Evolutionary conservation across 2,329 filamentous ascomycete genomes (phyloP).

Genomic region (Aciculosporium take): DNA sequence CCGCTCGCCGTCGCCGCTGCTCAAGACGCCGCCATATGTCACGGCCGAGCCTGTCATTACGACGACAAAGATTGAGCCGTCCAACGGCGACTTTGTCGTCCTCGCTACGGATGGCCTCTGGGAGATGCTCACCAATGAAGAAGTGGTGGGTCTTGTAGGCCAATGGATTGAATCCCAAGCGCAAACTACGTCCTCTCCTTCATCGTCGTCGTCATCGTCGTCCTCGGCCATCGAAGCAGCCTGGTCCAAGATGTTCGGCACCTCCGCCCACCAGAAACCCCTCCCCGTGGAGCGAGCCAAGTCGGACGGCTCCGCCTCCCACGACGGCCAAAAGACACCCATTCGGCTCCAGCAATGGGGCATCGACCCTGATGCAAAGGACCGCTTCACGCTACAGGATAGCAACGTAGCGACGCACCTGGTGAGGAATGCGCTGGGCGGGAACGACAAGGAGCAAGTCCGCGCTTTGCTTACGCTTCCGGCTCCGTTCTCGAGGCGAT

Average conservation of each 20-base stretch:
- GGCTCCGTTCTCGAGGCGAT: conserved; percentile 79
- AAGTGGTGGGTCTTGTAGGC: conserved; percentile 89
- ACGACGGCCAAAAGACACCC: conserved; percentile 66
- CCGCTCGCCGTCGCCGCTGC: conserved; percentile 56
- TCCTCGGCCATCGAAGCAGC: conserved; percentile 53
- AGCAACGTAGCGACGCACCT: conserved; percentile 94
- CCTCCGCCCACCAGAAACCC: conserved; percentile 23
- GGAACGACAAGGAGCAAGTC: conserved; percentile 85
- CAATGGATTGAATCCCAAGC: conserved; percentile 85
- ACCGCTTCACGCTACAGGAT: conserved; percentile 86
- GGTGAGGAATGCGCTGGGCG: conserved; percentile 85
- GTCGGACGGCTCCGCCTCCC: conserved; percentile 18
- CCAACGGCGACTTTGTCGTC: conserved; percentile 87
- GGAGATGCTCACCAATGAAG: conserved; percentile 99
- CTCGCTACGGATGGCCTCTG: conserved; percentile 93
- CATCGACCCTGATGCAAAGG: conserved; percentile 54
- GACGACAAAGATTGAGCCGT: conserved; percentile 78
- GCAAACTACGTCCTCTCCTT: conserved; percentile 14
- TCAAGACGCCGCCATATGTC: conserved; percentile 91
- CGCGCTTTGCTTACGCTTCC: conserved; percentile 84
- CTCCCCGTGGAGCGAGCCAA: conserved; percentile 64
- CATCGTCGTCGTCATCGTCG: conserved; percentile 11
- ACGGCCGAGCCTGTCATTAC: conserved; percentile 92
- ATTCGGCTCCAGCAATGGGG: conserved; percentile 89
- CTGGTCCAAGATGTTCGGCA: conserved; percentile 53